A percentile compares a stretch with the other conserved stretches of the same genome.
These are phyloP conservation scores for Lepidium africanum DNA, from an alignment of 345 rosid genomes.

Conservation along the genomic window DNA sequence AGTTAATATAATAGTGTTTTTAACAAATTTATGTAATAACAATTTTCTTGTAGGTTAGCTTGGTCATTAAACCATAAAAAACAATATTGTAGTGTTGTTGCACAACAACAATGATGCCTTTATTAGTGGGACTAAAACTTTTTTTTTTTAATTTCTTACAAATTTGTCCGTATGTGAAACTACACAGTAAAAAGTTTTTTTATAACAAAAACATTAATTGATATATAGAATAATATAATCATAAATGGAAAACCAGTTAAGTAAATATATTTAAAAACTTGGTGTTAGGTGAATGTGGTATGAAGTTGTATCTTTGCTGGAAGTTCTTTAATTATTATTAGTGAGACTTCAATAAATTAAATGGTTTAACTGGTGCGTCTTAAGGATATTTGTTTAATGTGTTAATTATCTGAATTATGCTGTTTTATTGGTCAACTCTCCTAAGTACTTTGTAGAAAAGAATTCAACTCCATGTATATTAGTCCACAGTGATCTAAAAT, in stretches of 20 bases:
- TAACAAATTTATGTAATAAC: not conserved
- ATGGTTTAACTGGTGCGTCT: not conserved
- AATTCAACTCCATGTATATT: too few relatives aligned
- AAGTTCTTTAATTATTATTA: not conserved
- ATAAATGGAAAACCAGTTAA: not conserved
- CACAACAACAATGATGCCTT: not conserved
- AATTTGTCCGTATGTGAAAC: conserved; percentile 1
- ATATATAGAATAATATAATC: not conserved
- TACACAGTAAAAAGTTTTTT: not conserved
- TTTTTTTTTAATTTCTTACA: not conserved
- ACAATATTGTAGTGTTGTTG: too few relatives aligned
- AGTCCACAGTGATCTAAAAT: too few relatives aligned
- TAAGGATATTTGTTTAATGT: not conserved
- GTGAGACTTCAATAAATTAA: not conserved
- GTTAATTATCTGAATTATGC: not conserved
- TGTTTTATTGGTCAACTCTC: not conserved
- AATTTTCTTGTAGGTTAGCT: not conserved
- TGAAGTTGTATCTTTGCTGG: conserved; percentile 11
- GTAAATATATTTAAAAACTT: not conserved
- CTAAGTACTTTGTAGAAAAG: too few relatives aligned
- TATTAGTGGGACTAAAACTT: not conserved
- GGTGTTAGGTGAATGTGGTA: conserved; percentile 10
- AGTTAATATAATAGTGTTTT: not conserved
- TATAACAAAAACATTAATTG: too few relatives aligned
- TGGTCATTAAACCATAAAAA: not conserved